Percentiles rank a stretch among this genome's conserved stretches.
These are phyloP conservation scores for Fusarium oligoseptatum DNA, from an alignment of 2,329 filamentous ascomycete genomes.

Conservation along the genomic window DNA sequence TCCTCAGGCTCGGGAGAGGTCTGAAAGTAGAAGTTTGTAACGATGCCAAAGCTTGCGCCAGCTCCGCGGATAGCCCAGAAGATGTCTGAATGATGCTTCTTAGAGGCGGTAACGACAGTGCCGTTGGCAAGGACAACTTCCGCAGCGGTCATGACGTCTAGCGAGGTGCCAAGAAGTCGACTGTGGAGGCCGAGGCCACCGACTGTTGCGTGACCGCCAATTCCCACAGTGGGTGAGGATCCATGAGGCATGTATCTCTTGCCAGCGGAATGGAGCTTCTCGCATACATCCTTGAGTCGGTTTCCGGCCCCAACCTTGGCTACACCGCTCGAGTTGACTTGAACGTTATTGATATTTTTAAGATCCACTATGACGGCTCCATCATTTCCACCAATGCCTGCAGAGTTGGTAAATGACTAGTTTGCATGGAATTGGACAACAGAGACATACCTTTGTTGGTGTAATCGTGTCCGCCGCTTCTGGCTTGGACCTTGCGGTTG, in stretches of 20 bases:
- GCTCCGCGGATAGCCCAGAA: slow-evolving; percentile 53
- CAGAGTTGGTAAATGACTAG: neutral
- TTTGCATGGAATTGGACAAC: neutral
- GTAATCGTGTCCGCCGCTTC: neutral
- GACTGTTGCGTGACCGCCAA: slow-evolving; percentile 13
- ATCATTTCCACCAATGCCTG: neutral
- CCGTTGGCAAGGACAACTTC: slow-evolving; percentile 59
- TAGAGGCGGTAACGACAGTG: slow-evolving; percentile 54
- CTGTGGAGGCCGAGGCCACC: slow-evolving; percentile 10
- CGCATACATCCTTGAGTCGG: neutral
- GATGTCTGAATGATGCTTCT: slow-evolving; percentile 49
- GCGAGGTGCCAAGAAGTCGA: slow-evolving; percentile 1
- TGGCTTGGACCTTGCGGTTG: neutral
- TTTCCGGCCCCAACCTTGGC: neutral
- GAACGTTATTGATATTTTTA: neutral
- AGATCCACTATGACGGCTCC: neutral
- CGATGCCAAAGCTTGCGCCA: slow-evolving; percentile 51
- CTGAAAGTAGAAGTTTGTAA: slow-evolving; percentile 48
- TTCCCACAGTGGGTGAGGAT: slow-evolving; percentile 13
- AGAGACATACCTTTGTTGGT: neutral
- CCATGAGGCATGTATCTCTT: slow-evolving; percentile 19
- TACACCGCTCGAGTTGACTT: neutral
- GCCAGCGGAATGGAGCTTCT: neutral
- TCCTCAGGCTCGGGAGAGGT: neutral
- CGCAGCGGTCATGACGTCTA: neutral